Evolutionary conservation across 306 rosid species (phyloP).

Genomic region (Prunus mume): DNA sequence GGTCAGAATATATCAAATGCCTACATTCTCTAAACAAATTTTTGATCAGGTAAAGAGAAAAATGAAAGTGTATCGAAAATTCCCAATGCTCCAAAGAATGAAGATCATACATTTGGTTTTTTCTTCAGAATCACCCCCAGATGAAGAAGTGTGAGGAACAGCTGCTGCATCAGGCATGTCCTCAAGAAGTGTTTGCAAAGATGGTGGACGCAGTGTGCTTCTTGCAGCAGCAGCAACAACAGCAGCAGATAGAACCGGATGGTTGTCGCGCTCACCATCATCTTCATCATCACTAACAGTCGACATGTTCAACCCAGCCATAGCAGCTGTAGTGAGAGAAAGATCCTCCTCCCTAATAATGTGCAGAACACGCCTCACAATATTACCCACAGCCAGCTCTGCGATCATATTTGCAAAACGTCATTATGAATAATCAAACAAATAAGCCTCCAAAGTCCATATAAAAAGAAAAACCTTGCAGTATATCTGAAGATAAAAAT

Average conservation of each 20-base stretch:
- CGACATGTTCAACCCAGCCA: conserved; percentile 74
- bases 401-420: conserved; percentile 33
- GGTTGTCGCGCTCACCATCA: conserved; percentile 60
- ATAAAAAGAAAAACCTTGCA: conserved; percentile 7
- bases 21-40: not conserved
- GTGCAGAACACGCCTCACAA: conserved; percentile 93
- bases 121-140: conserved; percentile 97
- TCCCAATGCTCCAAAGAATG: not conserved
- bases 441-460: conserved; percentile 11
- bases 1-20: not conserved
- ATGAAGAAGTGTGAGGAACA: conserved; percentile 63
- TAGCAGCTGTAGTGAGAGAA: conserved; percentile 78
- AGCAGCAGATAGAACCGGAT: conserved; percentile 76
- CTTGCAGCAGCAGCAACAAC: conserved; percentile 96
- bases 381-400: conserved; percentile 98
- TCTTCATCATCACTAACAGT: conserved; percentile 88
- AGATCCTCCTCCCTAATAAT: conserved; percentile 94
- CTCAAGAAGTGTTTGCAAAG: conserved; percentile 96
- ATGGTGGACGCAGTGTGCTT: conserved; percentile 92
- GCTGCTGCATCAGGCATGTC: conserved; percentile 61
- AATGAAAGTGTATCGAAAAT: not conserved
- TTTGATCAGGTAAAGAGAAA: not conserved
- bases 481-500: not conserved
- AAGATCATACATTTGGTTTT: conserved; percentile 76
- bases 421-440: conserved; percentile 17